Base-by-base conservation (phyloP, 371 early-diverging fungal species). In the Rhizomucor pusillus region DNA sequence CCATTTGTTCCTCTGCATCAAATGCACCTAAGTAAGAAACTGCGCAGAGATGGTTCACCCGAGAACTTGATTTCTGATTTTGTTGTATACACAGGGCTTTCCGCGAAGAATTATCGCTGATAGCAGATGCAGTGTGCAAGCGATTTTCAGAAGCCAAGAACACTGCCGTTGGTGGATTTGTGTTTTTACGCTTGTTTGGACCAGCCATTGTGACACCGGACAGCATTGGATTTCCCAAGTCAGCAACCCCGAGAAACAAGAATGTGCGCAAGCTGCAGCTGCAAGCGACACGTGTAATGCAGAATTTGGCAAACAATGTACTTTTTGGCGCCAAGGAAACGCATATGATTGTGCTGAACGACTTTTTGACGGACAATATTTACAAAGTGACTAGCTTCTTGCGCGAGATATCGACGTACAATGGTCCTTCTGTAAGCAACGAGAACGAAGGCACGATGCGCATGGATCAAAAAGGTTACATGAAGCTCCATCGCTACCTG, bases 121-220 rank as follows among this genome's bases (percentile, higher is more conserved):
- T 97, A 34, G 79, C 84, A 40, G 78, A 78, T 47, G 79, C 89
- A n/a, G 97, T 95, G 1, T 81, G 80, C 22, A 67, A 75, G 24
- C 78, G 87, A 3, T 97, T 94, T 71, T 93, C 93, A 0, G 93
- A 91, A 41, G 85, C 94, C 3, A 85, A 81, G 43, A 80, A 81
- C 25, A 88, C 88, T 0, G 93, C 94, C 18, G 94, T 98, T 0
- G 95, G 97, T 47, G 93, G 94, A 0, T 95, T 96, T 60, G 84
- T 98, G 29, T 98, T 97, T 61, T 69, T 98, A 56, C 87, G 98
- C 12, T 88, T 97, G 77, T 82, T 97, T 63, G 92, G 94, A 50
- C 97, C 97, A 1, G 92, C 91, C 0, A 94, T 96, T 50, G 87
- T 95, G 5, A 84, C 92, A 0, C 97, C 98, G 0, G 88, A 87